A percentile compares a stretch with the other conserved stretches of the same genome.
These are phyloP conservation scores for Tagetes patula DNA, from an alignment of 129 eudicot genomes.

Conservation along the genomic window DNA sequence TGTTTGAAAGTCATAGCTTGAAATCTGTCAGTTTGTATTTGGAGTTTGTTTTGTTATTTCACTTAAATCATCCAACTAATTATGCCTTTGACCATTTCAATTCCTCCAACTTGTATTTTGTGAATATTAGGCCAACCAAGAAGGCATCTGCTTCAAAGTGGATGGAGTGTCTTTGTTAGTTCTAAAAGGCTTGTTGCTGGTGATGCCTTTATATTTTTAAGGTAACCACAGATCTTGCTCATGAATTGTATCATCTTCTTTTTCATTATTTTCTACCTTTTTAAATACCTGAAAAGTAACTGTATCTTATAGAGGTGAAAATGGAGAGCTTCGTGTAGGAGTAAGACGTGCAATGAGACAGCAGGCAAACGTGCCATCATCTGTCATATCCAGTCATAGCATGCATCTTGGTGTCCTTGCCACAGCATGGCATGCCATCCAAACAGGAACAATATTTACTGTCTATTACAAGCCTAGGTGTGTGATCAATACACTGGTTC, in stretches of 20 bases:
- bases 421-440: slow-evolving; percentile 81
- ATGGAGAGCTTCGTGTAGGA: slow-evolving; percentile 84
- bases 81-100: neutral
- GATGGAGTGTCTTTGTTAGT: slow-evolving; percentile 98
- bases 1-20: neutral
- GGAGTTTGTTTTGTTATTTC: slow-evolving; percentile 5
- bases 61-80: neutral
- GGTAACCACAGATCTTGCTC: slow-evolving; percentile 38
- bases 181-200: slow-evolving; percentile 96
- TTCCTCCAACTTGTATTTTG: slow-evolving; percentile 4
- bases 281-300: slow-evolving; percentile 18
- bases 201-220: slow-evolving; percentile 86
- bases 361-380: slow-evolving; percentile 73
- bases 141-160: slow-evolving; percentile 92
- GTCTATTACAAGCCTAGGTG: slow-evolving; percentile 84
- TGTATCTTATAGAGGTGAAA: slow-evolving; percentile 59
- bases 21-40: neutral
- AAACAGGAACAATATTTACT: slow-evolving; percentile 66
- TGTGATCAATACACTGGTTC: slow-evolving; percentile 2
- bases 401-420: slow-evolving; percentile 92
- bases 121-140: slow-evolving; percentile 80
- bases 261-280: neutral
- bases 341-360: slow-evolving; percentile 91
- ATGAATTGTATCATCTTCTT: neutral
- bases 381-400: slow-evolving; percentile 86